Evolutionary conservation across 2,329 filamentous ascomycete genomes (phyloP), one percentile per base, ranked within the genome.

Genomic region (Fusarium begoniae): DNA sequence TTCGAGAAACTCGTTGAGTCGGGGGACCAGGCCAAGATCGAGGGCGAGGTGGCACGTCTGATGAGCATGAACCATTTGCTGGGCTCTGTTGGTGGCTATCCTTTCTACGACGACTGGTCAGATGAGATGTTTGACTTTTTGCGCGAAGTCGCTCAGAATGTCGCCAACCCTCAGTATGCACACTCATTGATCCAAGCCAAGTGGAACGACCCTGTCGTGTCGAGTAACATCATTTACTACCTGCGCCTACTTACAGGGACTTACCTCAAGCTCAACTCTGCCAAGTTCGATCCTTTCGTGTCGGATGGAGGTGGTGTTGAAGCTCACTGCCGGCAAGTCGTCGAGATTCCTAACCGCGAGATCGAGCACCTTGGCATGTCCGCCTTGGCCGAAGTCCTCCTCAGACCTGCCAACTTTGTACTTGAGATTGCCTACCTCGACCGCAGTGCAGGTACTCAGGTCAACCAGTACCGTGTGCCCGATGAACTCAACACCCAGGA

Each of bases 381-480:
- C 68, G 90, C 94, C 6, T 86, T 98, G 56, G 90, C 92, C 70
- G 91, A 96, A 72, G 89, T 94, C 32, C 87, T 98, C 8, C 89
- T 98, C 72, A 92, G 94, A 79, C 93, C 93, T 13, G 91, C 92
- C 56, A 91, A 91, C 22, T 90, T 98, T 72, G 90, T 92, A 9
- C 89, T 98, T 26, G 94, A 98, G 80, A 93, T 98, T 71, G 91
- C 94, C 61, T 98, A 98, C 80, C 90, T 99, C 14, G 96, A 98
- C 80, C 91, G 94, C 76, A 98, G 93, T 78, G 87, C 90, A 51
- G 95, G 95, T 24, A 87, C 89, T 53, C 88, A 93, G 77, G 94
- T 94, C 77, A 97, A 94, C 79, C 89, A 87, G 38, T 91, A 93
- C 80, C 88, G 88, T 28, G 90, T 93, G 77, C 91, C 88, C 7